Base-by-base conservation (phyloP, 192 early-diverging fungal genomes). In the Chytriomyces confervae region DNA sequence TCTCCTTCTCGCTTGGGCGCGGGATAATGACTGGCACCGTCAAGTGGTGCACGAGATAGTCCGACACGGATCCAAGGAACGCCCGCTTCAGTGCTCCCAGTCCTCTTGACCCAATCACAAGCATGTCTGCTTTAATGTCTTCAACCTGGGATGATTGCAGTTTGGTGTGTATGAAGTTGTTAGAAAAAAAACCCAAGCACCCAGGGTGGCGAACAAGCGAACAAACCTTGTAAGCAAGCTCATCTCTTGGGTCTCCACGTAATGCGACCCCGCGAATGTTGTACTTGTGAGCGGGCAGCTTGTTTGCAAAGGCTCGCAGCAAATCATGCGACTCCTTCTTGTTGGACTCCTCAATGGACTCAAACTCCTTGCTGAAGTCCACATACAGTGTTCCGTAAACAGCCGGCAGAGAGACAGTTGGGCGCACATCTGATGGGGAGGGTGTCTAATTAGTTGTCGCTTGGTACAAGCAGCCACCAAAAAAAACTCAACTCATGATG, bases 141-240 rank as follows among this genome's bases (percentile, higher is more conserved):
- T 36, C 36, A 4, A 36, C 36, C 36, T 36, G 36, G 2, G 2
- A 36, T 36, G n/a, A n/a, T n/a, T n/a, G 36, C 36, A 36, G 36
- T 36, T 36, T 36, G 36, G 36, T 36, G 36, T 36, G 36, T 36
- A 36, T 36, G 36, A 36, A 36, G 36, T 2, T 27, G 24, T 36
- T 36, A 36, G 36, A 36, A 36, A 36, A 36, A 36, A 36, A 36
- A 1, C 91, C 88, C 71, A 89, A 73, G 16, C 91, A 90, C 43
- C 90, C 83, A 27, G 84, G 84, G 16, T 90, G 91, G 64, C 93
- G 75, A 44, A 93, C 79, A 9, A 93, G 75, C 46, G 90, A 86
- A 10, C 57, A 11, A 11, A 85, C 84, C 66, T 93, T 93, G 48
- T 82, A 79, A 29, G 88, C 84, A 61, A 93, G 71, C 69, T 92